A percentile compares a stretch with the other conserved stretches of the same genome.
Evolutionary conservation across 805 yeast species (phyloP).

Genomic region (Spathaspora hagerdaliae): DNA sequence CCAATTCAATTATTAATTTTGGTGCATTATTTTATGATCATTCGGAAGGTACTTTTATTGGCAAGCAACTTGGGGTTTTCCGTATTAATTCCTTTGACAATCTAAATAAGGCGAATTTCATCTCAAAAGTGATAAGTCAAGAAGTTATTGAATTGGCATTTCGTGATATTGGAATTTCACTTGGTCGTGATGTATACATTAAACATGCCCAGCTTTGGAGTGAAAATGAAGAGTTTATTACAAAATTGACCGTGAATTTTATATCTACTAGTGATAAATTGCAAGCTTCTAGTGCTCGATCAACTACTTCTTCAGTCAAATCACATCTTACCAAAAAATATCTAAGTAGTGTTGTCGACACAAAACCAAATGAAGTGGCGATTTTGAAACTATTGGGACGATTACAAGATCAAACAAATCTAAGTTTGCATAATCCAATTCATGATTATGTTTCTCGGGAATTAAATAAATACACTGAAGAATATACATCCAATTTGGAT

Average conservation of each 20-base stretch:
- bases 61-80: constrained; percentile 50
- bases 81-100: constrained; percentile 49
- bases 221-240: constrained; percentile 39
- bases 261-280: constrained; percentile 35
- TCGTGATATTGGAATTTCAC: constrained; percentile 35
- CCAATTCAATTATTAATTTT: constrained; percentile 35
- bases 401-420: constrained; percentile 40
- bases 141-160: constrained; percentile 46
- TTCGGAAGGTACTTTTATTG: constrained; percentile 29
- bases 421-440: constrained; percentile 47
- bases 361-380: constrained; percentile 36
- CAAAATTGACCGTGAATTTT: constrained; percentile 37
- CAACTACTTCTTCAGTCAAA: constrained; percentile 28
- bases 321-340: constrained; percentile 35
- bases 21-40: constrained; percentile 45
- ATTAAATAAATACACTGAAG: constrained; percentile 33
- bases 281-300: constrained; percentile 41
- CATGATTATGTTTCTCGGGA: constrained; percentile 48
- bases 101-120: constrained; percentile 44
- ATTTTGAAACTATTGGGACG: constrained; percentile 49
- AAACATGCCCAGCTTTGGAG: constrained; percentile 46
- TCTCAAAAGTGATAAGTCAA: constrained; percentile 45
- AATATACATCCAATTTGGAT: constrained; percentile 38
- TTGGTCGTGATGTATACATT: constrained; percentile 29
- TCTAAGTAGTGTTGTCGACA: constrained; percentile 38